Conservation (phyloP, 176 grass and related monocot genomes). For the Oryza meyeriana region DNA sequence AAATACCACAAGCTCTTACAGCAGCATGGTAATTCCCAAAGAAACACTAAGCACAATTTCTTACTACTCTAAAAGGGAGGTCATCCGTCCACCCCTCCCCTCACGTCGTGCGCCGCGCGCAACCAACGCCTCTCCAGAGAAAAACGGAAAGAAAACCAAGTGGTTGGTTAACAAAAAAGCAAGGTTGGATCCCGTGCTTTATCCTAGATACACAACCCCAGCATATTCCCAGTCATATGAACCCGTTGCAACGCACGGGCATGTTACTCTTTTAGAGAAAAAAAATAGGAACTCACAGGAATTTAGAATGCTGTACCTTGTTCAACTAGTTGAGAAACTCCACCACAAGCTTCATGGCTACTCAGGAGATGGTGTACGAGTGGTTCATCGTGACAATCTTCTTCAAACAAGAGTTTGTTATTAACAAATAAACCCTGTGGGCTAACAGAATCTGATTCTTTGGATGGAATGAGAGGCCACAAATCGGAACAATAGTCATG, state of each 20-base stretch:
- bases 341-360: slow-evolving; percentile 31
- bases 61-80: neutral
- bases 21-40: neutral
- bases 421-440: slow-evolving; percentile 19
- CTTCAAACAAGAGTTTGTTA: slow-evolving; percentile 37
- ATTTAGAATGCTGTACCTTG: slow-evolving; percentile 30
- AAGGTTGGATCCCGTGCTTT: too few species aligned
- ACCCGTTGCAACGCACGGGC: too few species aligned
- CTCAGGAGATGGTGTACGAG: slow-evolving; percentile 25
- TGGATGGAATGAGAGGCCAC: slow-evolving; percentile 42
- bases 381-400: slow-evolving; percentile 36
- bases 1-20: neutral
- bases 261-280: neutral
- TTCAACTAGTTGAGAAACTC: slow-evolving; percentile 29
- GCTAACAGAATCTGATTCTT: slow-evolving; percentile 25
- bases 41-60: neutral
- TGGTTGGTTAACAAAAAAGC: too few species aligned
- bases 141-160: too few species aligned
- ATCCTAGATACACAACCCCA: too few species aligned
- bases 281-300: slow-evolving; percentile 3
- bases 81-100: too few species aligned
- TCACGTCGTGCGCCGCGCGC: too few species aligned
- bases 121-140: too few species aligned
- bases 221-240: too few species aligned
- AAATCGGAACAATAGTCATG: slow-evolving; percentile 33